A percentile compares a stretch with the other conserved stretches of the same genome.
Conservation (phyloP, 108 stramenopile genomes). For the Cyclotella choctawhatcheeana region DNA sequence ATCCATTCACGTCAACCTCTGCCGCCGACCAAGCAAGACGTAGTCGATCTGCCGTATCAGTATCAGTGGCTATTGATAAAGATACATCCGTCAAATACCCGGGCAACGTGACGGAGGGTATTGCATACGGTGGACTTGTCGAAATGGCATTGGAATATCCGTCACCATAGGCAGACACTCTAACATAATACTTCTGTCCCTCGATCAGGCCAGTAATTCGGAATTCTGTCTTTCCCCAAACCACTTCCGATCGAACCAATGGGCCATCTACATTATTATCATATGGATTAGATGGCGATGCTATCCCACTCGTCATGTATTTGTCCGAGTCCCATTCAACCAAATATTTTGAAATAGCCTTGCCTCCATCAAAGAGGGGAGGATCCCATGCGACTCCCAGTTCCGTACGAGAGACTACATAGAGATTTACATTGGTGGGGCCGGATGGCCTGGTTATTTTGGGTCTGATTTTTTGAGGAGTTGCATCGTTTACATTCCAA, state of each 20-base stretch:
- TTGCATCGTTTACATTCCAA: constrained; percentile 13
- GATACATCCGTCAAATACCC: constrained; percentile 37
- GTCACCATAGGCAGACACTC: constrained; percentile 62
- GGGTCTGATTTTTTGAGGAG: constrained; percentile 41
- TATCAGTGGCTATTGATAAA: constrained; percentile 36
- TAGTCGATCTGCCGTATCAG: constrained; percentile 55
- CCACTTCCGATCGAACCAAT: constrained; percentile 49
- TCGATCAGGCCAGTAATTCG: constrained; percentile 45
- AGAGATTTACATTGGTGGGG: constrained; percentile 53
- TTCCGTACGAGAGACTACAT: constrained; percentile 61
- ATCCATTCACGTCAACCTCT: constrained; percentile 35
- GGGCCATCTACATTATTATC: constrained; percentile 39
- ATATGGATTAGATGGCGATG: constrained; percentile 45
- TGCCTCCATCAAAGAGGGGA: constrained; percentile 60
- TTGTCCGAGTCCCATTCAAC: constrained; percentile 71
- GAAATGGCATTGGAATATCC: constrained; percentile 56
- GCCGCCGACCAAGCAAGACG: constrained; percentile 56
- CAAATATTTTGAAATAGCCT: constrained; percentile 62
- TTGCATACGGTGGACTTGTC: constrained; percentile 43
- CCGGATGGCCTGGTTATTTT: constrained; percentile 43
- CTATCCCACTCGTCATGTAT: constrained; percentile 38
- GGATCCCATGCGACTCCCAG: constrained; percentile 61
- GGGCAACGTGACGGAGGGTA: constrained; percentile 38
- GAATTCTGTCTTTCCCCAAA: constrained; percentile 41
- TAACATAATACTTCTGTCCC: constrained; percentile 55